Evolutionary conservation across 208 protist species (phyloP), one percentile per base, ranked within the genome.

Genomic region (Herpetomonas samuelpessoai): DNA sequence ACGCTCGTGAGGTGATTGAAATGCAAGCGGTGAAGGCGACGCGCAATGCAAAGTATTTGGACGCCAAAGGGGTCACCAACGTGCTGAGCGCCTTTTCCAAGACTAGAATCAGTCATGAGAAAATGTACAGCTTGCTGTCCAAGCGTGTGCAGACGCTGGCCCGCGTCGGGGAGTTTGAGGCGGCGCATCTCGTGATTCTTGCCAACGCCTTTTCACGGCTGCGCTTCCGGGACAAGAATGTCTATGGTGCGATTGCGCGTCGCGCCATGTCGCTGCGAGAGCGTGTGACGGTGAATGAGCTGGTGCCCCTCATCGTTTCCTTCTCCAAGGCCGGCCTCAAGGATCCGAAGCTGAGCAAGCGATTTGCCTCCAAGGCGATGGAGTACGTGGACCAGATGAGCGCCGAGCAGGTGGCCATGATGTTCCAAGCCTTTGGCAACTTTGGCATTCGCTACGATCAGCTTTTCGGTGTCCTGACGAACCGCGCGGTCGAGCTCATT

Each of bases 381-480:
- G 87, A 96, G 77, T 93, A 94, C 50, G 86, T 93, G 29, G 91
- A 96, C 35, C 81, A 92, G 65, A 96, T 96, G 91, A 92, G 85
- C 59, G 91, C 91, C 16, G 85, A 92, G 49, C 85, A 96, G 61
- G 91, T 96, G 53, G 65, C 87, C n/a, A 50, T 75, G 14, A 86
- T 92, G 72, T 96, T 96, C 47, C 81, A 94, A 71, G 85, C 91
- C 2, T 96, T 96, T 57, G 87, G 83, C 19, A 76, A 76, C 63
- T 94, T 96, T 63, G 91, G 91, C 46, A 93, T 96, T 38, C 87
- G 88, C 38, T 96, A 96, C 73, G 91, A 96, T 61, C 91, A 96
- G 68, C 78, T 96, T 44, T 96, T 96, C 62, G 91, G 91, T 21
- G 87, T 96, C 19, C 81, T 96, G n/a, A 96, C 91, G 19, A 96